Evolutionary conservation across 2,329 filamentous ascomycete genomes (phyloP).

Genomic region (Trichoderma arundinaceum): DNA sequence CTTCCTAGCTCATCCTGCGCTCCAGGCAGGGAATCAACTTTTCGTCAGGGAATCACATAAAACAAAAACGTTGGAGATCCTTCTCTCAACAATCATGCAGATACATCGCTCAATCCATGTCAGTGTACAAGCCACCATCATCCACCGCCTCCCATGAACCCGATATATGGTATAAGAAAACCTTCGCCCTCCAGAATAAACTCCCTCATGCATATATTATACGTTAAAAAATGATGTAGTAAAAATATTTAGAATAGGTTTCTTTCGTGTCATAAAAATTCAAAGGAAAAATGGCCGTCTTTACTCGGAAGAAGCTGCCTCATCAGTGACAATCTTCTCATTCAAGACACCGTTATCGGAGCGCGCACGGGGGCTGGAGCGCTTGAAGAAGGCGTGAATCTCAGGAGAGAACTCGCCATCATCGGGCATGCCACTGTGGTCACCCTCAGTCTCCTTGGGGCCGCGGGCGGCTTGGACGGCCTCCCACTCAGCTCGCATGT

Average conservation of each 20-base stretch:
- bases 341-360: slow-evolving; percentile 38
- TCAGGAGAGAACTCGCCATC: slow-evolving; percentile 59
- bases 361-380: slow-evolving; percentile 42
- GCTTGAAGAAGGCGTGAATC: slow-evolving; percentile 61
- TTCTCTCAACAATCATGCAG: slow-evolving; percentile 8
- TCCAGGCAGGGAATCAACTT: neutral
- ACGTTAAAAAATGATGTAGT: neutral
- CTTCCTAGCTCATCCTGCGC: neutral
- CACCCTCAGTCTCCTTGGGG: slow-evolving; percentile 54
- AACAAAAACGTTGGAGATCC: slow-evolving; percentile 1
- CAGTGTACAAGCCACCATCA: neutral
- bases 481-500: slow-evolving; percentile 73
- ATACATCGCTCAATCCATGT: neutral
- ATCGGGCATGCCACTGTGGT: slow-evolving; percentile 47
- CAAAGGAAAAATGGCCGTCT: neutral
- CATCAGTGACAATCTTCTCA: slow-evolving; percentile 36
- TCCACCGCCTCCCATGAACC: neutral
- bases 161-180: slow-evolving; percentile 15
- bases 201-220: slow-evolving; percentile 13
- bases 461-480: slow-evolving; percentile 53
- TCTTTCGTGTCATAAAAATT: neutral
- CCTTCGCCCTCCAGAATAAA: neutral
- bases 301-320: slow-evolving; percentile 32
- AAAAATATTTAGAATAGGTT: neutral
- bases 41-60: slow-evolving; percentile 20